Base-by-base conservation (phyloP, 495 filamentous ascomycete species). In the Neurospora sp. region DNA sequence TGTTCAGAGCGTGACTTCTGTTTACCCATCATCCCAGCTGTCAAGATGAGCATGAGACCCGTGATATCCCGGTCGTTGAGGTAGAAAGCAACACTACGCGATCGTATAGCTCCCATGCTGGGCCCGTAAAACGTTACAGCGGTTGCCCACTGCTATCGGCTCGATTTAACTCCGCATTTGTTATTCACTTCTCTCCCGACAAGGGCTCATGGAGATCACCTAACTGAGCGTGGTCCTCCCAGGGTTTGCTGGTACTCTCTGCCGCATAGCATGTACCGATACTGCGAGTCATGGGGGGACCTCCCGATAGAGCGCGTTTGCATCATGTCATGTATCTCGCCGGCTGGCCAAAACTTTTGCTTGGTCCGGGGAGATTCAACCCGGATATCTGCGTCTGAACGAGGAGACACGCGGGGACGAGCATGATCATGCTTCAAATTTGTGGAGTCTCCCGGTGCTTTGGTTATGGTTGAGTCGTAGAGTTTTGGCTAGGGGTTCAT, bases 341-440 rank as follows among this genome's bases (percentile, higher is more conserved):
- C 79, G 76, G 44, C 31, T 14, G 44, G 41, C n/a, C 16, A 41
- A 27, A 60, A 60, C 71, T 71, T 74, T 70, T 76, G 76, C 79
- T 81, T 79, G 77, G 73, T 35, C 66, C 62, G 71, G 10, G 39
- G 4, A 39, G 18, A 60, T 46, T 18, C 20, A 62, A 31, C 37
- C 18, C 79, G 80, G 80, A 70, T 74, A 75, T 78, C 74, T 79
- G 80, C 80, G 75, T 77, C 18, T 70, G 73, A 69, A 40, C 44
- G 66, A 41, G 46, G 72, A 70, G 72, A 75, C 12, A 44, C 54
- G 37, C 80, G 79, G 79, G 72, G 42, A 74, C 71, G 75, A 73
- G 77, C 79, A 79, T 75, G 73, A 79, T 80, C 77, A 76, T 39
- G 72, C 74, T 74, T 39, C 54, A 41, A 27, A 41, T 69, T 39